Evolutionary conservation across 345 rosid genomes (phyloP), one percentile per base, ranked within the genome.

Genomic region (Geranium brycei): DNA sequence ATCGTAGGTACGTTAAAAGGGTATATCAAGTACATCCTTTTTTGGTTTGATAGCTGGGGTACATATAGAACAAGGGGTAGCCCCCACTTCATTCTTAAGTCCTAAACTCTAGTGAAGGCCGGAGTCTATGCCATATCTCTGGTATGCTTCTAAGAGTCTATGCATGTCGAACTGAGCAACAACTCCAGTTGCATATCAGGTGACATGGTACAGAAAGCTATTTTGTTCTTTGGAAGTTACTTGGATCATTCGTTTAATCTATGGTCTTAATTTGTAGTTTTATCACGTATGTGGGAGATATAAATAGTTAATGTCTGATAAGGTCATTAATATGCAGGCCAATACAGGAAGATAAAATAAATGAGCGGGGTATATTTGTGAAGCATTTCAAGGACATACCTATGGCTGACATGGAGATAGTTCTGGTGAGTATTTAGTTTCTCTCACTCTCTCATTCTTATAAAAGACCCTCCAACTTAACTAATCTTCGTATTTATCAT

Each of bases 371-470:
- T 73, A 68, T 93, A 64, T 81, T 72, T 62, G 91, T 90, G 62
- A 93, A 93, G 71, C 99, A 93, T 87, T 93, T 93, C 85, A 93
- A 84, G 75, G 87, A 86, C 73, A 93, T 93, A 64, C 99, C 99
- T 57, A 93, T 93, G 99, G 99, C 99, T 23, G 99, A 93, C 80
- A 68, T 88, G 91, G 99, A 93, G 71, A 88, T 93, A 69, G 99
- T 93, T 69, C 99, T 93, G 65, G 99, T 93, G 79, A 83, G 88
- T 76, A 66, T 60, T 17, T 67, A 16, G 55, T 38, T 15, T 16
- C 17, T 51, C 32, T 30, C 60, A 1, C 31, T 31, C 31, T 58
- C 60, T 13, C 28, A 28, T 4, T 58, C 19, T 32, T 38, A 23
- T 23, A 2, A 23, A 23, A 23, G 28, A 23, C 28, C 28, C 28